These are phyloP conservation scores for Colletotrichum lini DNA, from an alignment of 2,329 filamentous ascomycete genomes.

Conservation along the genomic window DNA sequence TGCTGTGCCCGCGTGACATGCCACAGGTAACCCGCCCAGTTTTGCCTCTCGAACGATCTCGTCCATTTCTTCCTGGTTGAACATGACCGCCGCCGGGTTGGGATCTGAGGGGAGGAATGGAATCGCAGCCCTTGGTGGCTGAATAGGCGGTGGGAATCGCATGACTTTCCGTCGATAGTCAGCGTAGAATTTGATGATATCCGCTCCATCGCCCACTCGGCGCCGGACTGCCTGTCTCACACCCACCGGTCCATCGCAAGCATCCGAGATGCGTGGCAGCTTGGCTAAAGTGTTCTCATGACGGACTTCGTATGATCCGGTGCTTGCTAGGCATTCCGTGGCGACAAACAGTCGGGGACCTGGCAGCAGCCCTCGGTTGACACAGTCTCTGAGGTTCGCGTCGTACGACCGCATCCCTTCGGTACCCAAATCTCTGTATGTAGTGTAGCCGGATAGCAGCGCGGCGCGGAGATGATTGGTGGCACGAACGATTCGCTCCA, in stretches of 20 bases:
- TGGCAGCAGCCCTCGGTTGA: conserved; percentile 67
- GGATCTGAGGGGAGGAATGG: conserved; percentile 50
- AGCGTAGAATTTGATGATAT: conserved; percentile 67
- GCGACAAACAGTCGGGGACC: conserved; percentile 70
- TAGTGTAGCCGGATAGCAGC: conserved; percentile 71
- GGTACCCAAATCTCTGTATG: conserved; percentile 69
- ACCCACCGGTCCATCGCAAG: conserved; percentile 63
- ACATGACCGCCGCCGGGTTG: conserved; percentile 61
- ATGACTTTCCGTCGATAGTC: conserved; percentile 62
- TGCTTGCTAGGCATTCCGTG: conserved; percentile 64
- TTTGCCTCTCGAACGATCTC: conserved; percentile 64
- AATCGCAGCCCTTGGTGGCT: conserved; percentile 7
- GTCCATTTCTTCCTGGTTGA: conserved; percentile 64
- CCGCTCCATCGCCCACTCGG: conserved; percentile 63
- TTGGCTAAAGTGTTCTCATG: conserved; percentile 59
- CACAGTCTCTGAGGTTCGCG: conserved; percentile 65
- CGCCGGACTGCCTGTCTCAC: conserved; percentile 62
- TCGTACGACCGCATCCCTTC: conserved; percentile 66
- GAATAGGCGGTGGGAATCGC: conserved; percentile 55
- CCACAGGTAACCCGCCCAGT: conserved; percentile 57
- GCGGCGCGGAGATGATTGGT: conserved; percentile 67
- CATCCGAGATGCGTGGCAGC: conserved; percentile 54
- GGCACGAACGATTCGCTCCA: conserved; percentile 69
- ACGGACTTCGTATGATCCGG: conserved; percentile 64
- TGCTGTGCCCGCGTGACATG: conserved; percentile 58